Percentiles rank a stretch among this genome's conserved stretches.
phyloP scores from a whole-genome alignment of 306 rosid genomes.

The Casuarina glauca region DNA sequence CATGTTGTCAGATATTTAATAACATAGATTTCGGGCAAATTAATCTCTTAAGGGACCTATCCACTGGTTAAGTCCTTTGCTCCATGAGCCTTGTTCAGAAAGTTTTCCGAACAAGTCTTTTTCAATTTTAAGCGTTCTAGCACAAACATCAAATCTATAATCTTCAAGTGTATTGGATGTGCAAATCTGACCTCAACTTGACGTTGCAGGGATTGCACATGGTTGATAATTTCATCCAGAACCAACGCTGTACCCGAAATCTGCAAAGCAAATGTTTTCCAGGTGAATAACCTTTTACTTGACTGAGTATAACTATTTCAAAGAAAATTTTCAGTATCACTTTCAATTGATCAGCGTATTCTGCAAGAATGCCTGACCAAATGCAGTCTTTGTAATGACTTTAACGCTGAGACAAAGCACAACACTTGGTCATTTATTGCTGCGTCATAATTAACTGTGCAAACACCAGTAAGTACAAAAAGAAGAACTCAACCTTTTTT shows the following conservation, averaged over 20 bases:
- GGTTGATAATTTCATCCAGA: constrained; percentile 95
- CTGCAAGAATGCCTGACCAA: neutral
- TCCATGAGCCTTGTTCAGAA: constrained; percentile 7
- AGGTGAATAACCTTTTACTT: constrained; percentile 17
- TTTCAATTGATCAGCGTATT: constrained; percentile 7
- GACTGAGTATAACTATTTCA: neutral
- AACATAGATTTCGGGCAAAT: constrained; percentile 3
- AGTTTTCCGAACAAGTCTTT: neutral
- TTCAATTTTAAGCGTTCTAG: constrained; percentile 29
- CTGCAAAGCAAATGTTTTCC: constrained; percentile 46
- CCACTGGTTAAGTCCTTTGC: constrained; percentile 4
- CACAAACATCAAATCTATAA: constrained; percentile 32
- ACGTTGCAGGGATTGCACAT: constrained; percentile 84
- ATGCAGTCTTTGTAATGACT: neutral
- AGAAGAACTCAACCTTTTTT: neutral
- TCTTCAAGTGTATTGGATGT: constrained; percentile 22
- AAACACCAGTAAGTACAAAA: neutral
- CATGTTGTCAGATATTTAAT: constrained; percentile 4
- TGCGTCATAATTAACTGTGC: constrained; percentile 1
- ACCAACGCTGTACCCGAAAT: constrained; percentile 91
- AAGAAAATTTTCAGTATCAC: neutral
- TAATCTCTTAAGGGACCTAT: constrained; percentile 11
- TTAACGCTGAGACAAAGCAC: neutral
- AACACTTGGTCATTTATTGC: neutral
- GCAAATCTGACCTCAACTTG: constrained; percentile 92